A percentile compares a stretch with the other conserved stretches of the same genome.
Evolutionary conservation across 208 protist species (phyloP).

Genomic region (Leishmania tarentolae): DNA sequence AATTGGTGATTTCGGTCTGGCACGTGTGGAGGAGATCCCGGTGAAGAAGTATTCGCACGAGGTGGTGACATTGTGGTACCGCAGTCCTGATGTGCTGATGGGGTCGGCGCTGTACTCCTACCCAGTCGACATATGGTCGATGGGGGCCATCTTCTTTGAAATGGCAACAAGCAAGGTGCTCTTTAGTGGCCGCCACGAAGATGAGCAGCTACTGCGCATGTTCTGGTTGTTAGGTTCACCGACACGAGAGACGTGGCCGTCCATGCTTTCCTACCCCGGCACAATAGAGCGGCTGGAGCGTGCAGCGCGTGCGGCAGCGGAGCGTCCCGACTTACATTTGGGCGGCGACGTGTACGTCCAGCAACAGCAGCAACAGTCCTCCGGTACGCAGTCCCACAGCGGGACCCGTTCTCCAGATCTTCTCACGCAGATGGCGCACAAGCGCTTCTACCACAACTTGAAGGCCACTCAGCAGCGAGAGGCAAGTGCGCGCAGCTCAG

Average conservation of each 20-base stretch:
- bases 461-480: constrained; percentile 24
- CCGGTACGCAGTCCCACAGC: constrained; percentile 3
- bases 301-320: constrained; percentile 18
- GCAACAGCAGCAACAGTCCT: constrained; percentile 16
- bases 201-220: constrained; percentile 90
- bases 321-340: constrained; percentile 20
- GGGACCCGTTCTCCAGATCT: constrained; percentile 23
- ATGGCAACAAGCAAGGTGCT: constrained; percentile 88
- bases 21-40: constrained; percentile 86
- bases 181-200: constrained; percentile 84
- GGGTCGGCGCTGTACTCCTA: constrained; percentile 79
- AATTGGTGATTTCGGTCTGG: constrained; percentile 91
- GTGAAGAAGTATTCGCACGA: constrained; percentile 94
- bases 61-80: constrained; percentile 95
- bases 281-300: constrained; percentile 42
- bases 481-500: constrained; percentile 16
- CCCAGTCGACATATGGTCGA: constrained; percentile 93
- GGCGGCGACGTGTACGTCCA: constrained; percentile 18
- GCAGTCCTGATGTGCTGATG: constrained; percentile 93
- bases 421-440: constrained; percentile 26
- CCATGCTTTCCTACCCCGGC: constrained; percentile 68
- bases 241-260: constrained; percentile 94
- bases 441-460: constrained; percentile 31
- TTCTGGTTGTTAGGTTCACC: constrained; percentile 94
- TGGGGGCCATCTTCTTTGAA: constrained; percentile 95